phyloP scores from a whole-genome alignment of 148 eudicot species.

The Simmondsia chinensis region DNA sequence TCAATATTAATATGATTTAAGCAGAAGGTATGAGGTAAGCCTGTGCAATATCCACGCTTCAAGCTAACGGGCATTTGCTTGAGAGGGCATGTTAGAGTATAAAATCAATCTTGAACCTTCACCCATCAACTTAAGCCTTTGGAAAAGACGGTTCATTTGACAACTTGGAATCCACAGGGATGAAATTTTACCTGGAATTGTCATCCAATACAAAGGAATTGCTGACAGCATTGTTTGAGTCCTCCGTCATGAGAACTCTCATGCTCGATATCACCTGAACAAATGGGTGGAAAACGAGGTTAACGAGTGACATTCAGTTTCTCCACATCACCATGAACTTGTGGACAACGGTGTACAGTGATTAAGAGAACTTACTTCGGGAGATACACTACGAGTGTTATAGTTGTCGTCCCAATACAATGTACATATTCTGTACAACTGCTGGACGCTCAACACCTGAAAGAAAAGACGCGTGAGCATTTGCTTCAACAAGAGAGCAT shows the following conservation, averaged over 20 bases:
- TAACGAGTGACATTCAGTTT: neutral
- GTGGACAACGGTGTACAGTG: neutral
- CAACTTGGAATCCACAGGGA: too few species aligned
- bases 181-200: slow-evolving; percentile 64
- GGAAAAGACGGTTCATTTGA: too few species aligned
- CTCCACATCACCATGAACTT: neutral
- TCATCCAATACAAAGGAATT: slow-evolving; percentile 84
- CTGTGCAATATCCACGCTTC: too few species aligned
- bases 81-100: too few species aligned
- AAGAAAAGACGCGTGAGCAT: slow-evolving; percentile 4
- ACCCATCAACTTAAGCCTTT: too few species aligned
- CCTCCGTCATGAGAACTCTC: slow-evolving; percentile 96
- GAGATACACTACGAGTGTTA: slow-evolving; percentile 94
- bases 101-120: too few species aligned
- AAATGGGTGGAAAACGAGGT: neutral
- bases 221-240: slow-evolving; percentile 68
- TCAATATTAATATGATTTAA: too few species aligned
- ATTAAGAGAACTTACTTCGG: slow-evolving; percentile 46
- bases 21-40: too few species aligned
- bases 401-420: slow-evolving; percentile 98
- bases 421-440: slow-evolving; percentile 93
- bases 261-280: slow-evolving; percentile 86
- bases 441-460: slow-evolving; percentile 94
- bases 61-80: too few species aligned
- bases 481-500: too few species aligned